Evolutionary conservation across 768 basidiomycete genomes (phyloP).

Genomic region (Pulveroboletus sp.): DNA sequence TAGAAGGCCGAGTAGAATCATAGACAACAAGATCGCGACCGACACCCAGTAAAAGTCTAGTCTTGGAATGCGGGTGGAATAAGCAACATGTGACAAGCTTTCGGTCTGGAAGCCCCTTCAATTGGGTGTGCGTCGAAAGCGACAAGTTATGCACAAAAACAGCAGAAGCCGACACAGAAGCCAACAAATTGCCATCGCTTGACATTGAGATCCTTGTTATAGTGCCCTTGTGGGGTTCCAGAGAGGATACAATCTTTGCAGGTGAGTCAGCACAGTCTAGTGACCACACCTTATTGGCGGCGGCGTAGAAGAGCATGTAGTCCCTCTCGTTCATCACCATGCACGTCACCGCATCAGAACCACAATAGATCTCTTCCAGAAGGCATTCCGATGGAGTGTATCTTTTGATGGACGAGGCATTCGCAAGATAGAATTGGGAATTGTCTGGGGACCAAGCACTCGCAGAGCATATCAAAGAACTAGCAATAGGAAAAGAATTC

Average conservation of each 20-base stretch:
- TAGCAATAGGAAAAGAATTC: constrained; percentile 39
- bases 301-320: constrained; percentile 46
- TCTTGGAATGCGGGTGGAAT: constrained; percentile 66
- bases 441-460: constrained; percentile 58
- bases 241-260: constrained; percentile 43
- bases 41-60: constrained; percentile 53
- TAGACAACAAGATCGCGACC: constrained; percentile 57
- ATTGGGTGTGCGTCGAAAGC: constrained; percentile 48
- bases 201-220: constrained; percentile 58
- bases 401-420: constrained; percentile 44
- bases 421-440: constrained; percentile 51
- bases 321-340: constrained; percentile 35
- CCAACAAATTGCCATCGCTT: constrained; percentile 55
- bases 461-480: constrained; percentile 23
- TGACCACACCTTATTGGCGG: constrained; percentile 44
- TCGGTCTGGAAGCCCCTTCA: constrained; percentile 49
- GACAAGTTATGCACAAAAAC: constrained; percentile 62
- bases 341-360: constrained; percentile 25
- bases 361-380: constrained; percentile 42
- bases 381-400: constrained; percentile 49
- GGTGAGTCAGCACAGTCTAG: constrained; percentile 44
- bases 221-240: constrained; percentile 49
- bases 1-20: constrained; percentile 57
- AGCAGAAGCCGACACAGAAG: constrained; percentile 49
- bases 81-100: constrained; percentile 46